These are phyloP conservation scores for Emericellopsis atlantica DNA, from an alignment of 2,329 filamentous ascomycete species.

Conservation along the genomic window DNA sequence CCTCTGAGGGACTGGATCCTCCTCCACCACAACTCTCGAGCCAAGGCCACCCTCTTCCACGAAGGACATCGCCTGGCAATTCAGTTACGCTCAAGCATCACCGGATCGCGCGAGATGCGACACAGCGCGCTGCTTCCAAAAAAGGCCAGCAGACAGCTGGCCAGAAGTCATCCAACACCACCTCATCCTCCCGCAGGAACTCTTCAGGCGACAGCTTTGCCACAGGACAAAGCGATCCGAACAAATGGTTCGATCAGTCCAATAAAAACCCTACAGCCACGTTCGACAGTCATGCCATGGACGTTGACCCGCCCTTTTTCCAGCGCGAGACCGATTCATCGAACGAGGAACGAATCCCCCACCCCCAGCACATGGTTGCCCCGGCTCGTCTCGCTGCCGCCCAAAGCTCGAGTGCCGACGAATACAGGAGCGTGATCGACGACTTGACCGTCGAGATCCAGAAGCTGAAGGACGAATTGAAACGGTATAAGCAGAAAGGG, in stretches of 20 bases:
- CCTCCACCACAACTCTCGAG: constrained; percentile 5
- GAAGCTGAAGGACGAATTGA: constrained; percentile 59
- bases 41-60: constrained; percentile 23
- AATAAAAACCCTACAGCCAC: constrained; percentile 34
- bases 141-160: constrained; percentile 2
- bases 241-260: constrained; percentile 40
- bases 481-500: constrained; percentile 55
- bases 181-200: constrained; percentile 17
- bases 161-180: constrained; percentile 2
- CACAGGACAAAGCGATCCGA: constrained; percentile 35
- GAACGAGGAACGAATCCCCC: constrained; percentile 26
- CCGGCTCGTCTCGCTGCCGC: constrained; percentile 18
- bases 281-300: constrained; percentile 31
- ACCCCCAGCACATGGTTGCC: constrained; percentile 9
- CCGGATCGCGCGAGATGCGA: constrained; percentile 29
- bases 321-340: constrained; percentile 40
- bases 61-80: constrained; percentile 28
- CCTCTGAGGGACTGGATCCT: constrained; percentile 11
- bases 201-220: constrained; percentile 37
- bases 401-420: constrained; percentile 53
- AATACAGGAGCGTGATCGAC: constrained; percentile 74
- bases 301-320: constrained; percentile 43
- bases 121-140: constrained; percentile 12
- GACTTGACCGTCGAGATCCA: constrained; percentile 79
- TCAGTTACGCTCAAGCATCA: constrained; percentile 36